Percentiles rank a stretch among this genome's conserved stretches.
phyloP scores from a whole-genome alignment of 352 stramenopile species.

The Phytophthora pluvialis region DNA sequence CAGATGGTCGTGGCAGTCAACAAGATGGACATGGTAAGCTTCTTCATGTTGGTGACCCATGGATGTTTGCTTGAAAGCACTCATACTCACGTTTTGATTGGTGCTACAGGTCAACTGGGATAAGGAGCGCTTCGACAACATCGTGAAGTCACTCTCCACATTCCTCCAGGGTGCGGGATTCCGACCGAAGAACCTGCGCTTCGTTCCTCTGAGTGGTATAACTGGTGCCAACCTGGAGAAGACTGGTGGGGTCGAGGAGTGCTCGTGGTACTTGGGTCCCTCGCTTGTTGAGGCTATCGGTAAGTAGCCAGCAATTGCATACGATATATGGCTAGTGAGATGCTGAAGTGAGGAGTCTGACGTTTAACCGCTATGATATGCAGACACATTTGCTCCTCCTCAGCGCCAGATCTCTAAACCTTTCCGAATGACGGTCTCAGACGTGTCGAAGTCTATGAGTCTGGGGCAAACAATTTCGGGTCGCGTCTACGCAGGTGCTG shows the following conservation, averaged over 20 bases:
- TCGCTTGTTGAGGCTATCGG: slow-evolving; percentile 85
- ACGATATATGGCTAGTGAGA: not conserved
- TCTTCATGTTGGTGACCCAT: not conserved
- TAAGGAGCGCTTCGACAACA: slow-evolving; percentile 80
- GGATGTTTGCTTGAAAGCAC: not conserved
- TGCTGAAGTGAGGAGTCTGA: slow-evolving; percentile 2
- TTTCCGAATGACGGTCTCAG: slow-evolving; percentile 87
- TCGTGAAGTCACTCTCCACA: slow-evolving; percentile 70
- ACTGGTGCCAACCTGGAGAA: slow-evolving; percentile 84
- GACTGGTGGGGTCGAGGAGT: slow-evolving; percentile 53
- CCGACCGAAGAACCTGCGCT: slow-evolving; percentile 81
- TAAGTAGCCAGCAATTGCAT: slow-evolving; percentile 25
- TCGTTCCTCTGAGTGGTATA: slow-evolving; percentile 90
- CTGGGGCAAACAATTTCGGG: slow-evolving; percentile 83
- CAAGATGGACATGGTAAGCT: slow-evolving; percentile 95
- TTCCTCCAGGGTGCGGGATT: slow-evolving; percentile 85
- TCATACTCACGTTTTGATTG: slow-evolving; percentile 12
- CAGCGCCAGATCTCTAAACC: slow-evolving; percentile 83
- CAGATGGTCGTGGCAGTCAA: slow-evolving; percentile 98
- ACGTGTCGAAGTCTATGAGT: slow-evolving; percentile 89
- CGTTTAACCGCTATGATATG: not conserved
- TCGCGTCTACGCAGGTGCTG: slow-evolving; percentile 84
- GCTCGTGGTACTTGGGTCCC: slow-evolving; percentile 77
- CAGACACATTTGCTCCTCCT: slow-evolving; percentile 78
- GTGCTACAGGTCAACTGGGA: slow-evolving; percentile 59